Evolutionary conservation across 2,329 filamentous ascomycete species (phyloP).

Genomic region (Calonectria hongkongensis): DNA sequence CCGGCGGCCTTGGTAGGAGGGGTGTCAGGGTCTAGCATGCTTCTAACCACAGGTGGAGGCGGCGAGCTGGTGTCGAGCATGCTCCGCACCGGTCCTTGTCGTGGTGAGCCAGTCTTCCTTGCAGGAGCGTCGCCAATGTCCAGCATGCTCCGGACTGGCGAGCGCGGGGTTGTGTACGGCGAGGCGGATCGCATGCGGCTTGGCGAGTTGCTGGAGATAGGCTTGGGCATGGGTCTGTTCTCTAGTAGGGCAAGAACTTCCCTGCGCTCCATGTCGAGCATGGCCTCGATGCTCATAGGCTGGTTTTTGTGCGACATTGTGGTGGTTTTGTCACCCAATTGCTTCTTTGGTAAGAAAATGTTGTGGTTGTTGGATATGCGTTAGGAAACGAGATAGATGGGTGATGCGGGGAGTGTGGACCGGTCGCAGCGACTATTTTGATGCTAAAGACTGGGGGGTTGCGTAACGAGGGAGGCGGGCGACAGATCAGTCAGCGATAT

Average conservation of each 20-base stretch:
- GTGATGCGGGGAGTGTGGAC: constrained; percentile 38
- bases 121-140: constrained; percentile 49
- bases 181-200: constrained; percentile 69
- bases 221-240: constrained; percentile 62
- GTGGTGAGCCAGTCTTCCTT: constrained; percentile 56
- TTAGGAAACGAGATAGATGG: constrained; percentile 26
- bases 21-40: constrained; percentile 71
- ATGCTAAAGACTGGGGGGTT: constrained; percentile 18
- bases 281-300: constrained; percentile 84
- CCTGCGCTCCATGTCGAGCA: constrained; percentile 84
- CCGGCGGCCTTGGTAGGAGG: constrained; percentile 57
- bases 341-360: constrained; percentile 24
- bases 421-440: constrained; percentile 25
- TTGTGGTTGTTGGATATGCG: constrained; percentile 4
- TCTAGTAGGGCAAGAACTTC: constrained; percentile 83
- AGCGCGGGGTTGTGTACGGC: constrained; percentile 74
- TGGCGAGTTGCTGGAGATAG: constrained; percentile 52
- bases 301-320: constrained; percentile 58
- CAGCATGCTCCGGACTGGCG: constrained; percentile 76
- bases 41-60: constrained; percentile 65
- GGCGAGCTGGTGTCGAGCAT: constrained; percentile 61
- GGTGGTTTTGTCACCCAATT: constrained; percentile 38
- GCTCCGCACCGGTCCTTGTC: constrained; percentile 78
- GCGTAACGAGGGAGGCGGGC: constrained; percentile 18
- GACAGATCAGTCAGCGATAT: constrained; percentile 17